Evolutionary conservation across 331 rosid genomes (phyloP).

Genomic region (Quercus phellos): DNA sequence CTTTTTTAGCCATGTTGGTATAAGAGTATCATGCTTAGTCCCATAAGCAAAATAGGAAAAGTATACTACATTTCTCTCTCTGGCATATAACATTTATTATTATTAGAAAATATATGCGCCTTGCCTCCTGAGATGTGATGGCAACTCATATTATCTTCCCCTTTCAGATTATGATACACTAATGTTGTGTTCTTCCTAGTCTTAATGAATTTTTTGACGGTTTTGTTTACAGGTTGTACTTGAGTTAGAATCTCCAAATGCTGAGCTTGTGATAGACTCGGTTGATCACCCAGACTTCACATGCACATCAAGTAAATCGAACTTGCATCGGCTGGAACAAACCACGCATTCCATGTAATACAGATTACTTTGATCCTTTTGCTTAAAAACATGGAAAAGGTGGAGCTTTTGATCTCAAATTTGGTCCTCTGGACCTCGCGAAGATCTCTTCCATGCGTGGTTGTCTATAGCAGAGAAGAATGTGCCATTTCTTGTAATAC

Average conservation of each 20-base stretch:
- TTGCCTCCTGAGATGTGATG: neutral
- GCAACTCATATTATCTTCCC: neutral
- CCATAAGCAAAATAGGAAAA: neutral
- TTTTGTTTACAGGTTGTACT: conserved; percentile 45
- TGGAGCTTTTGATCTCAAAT: neutral
- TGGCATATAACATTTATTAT: neutral
- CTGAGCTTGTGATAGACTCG: conserved; percentile 45
- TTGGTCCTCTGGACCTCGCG: neutral
- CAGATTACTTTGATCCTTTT: neutral
- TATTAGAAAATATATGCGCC: neutral
- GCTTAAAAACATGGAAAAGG: neutral
- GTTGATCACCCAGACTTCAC: conserved; percentile 61
- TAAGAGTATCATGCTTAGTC: neutral
- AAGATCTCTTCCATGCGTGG: neutral
- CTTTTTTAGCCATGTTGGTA: neutral
- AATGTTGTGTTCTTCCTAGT: neutral
- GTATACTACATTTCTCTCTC: neutral
- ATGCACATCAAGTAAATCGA: conserved; percentile 39
- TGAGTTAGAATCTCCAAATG: conserved; percentile 74
- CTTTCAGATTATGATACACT: neutral
- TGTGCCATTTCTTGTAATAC: neutral
- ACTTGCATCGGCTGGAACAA: conserved; percentile 7
- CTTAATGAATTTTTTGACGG: neutral
- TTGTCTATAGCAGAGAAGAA: neutral
- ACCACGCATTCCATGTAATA: neutral